These are phyloP conservation scores for Macroventuria anomochaeta DNA, from an alignment of 2,329 filamentous ascomycete species.

Conservation along the genomic window DNA sequence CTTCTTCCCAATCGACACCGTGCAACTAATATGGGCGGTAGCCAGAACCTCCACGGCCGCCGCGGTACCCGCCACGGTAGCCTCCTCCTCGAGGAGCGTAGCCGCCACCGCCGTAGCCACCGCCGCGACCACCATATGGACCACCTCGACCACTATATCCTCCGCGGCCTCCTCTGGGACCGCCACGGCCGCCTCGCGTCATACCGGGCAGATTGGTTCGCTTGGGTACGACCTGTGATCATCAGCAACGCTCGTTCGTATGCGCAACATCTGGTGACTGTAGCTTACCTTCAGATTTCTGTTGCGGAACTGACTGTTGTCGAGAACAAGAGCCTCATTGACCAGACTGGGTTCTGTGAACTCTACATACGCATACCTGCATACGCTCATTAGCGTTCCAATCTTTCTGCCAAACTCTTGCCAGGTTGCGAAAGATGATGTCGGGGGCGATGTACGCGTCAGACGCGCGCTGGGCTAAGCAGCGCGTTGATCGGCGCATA, in stretches of 20 bases:
- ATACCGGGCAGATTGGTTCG: slow-evolving; percentile 96
- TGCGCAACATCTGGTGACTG: background rate
- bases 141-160: slow-evolving; percentile 57
- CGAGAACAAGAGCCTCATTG: slow-evolving; percentile 89
- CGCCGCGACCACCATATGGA: slow-evolving; percentile 52
- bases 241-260: slow-evolving; percentile 8
- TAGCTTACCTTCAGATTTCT: slow-evolving; percentile 85
- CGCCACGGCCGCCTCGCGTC: slow-evolving; percentile 75
- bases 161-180: slow-evolving; percentile 60
- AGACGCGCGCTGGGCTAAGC: background rate
- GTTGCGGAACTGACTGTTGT: slow-evolving; percentile 94
- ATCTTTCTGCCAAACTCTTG: slow-evolving; percentile 62
- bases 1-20: background rate
- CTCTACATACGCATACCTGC: slow-evolving; percentile 97
- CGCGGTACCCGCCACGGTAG: slow-evolving; percentile 50
- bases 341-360: slow-evolving; percentile 94
- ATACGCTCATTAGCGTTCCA: slow-evolving; percentile 57
- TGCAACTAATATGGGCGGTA: slow-evolving; percentile 39
- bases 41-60: slow-evolving; percentile 39
- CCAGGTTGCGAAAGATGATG: slow-evolving; percentile 60
- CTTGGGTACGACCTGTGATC: slow-evolving; percentile 77
- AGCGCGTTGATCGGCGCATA: slow-evolving; percentile 13
- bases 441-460: background rate
- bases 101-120: slow-evolving; percentile 51
- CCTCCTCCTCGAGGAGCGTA: slow-evolving; percentile 55